phyloP scores from a whole-genome alignment of 164 flowering plant genomes.

The Paratinospora sagittata region DNA sequence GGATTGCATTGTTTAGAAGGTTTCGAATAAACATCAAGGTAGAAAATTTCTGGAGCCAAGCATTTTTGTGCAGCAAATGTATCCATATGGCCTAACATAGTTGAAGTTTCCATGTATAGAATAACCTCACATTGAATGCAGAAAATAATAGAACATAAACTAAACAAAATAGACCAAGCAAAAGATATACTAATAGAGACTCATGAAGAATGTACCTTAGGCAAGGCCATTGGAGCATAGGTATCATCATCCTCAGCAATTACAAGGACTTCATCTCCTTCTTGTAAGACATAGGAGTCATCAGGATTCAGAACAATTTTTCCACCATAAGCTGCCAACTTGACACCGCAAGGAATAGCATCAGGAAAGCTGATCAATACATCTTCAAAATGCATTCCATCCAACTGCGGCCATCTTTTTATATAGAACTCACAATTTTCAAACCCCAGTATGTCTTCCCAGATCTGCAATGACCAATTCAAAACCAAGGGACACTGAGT shows the following conservation, averaged over 20 bases:
- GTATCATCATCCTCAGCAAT: constrained; percentile 86
- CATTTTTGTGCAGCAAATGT: no score
- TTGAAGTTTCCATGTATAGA: no score
- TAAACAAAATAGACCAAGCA: background rate
- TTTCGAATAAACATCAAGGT: no score
- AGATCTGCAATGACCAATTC: constrained; percentile 40
- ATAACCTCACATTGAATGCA: background rate
- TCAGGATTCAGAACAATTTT: constrained; percentile 74
- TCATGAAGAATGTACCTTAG: constrained; percentile 45
- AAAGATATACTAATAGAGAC: background rate
- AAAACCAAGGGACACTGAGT: background rate
- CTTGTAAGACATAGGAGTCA: constrained; percentile 64
- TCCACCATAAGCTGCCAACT: constrained; percentile 58
- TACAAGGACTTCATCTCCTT: constrained; percentile 84
- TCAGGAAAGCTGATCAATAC: constrained; percentile 73
- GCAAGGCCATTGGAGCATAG: constrained; percentile 56
- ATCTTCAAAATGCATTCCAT: constrained; percentile 77
- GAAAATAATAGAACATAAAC: no score
- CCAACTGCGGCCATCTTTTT: constrained; percentile 74
- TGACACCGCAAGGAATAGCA: constrained; percentile 84
- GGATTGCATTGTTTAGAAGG: no score
- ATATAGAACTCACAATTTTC: constrained; percentile 85
- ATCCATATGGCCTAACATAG: no score
- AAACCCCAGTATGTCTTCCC: constrained; percentile 92
- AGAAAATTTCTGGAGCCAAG: no score